Evolutionary conservation across 805 yeast species (phyloP).

Genomic region (Cyberlindnera xishuangbannaensis): DNA sequence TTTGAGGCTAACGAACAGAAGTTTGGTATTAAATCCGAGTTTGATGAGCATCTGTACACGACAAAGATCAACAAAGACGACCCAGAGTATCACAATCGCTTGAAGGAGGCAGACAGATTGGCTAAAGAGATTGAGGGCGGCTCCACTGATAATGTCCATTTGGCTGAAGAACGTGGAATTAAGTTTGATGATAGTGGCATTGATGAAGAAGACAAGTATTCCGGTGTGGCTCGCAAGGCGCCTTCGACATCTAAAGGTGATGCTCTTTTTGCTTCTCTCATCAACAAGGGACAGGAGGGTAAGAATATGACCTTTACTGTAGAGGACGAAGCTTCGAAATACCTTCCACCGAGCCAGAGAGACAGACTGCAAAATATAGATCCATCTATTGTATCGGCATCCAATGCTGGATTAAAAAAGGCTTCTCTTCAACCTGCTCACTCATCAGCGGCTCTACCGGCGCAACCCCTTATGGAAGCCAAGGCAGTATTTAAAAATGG

Average conservation of each 20-base stretch:
- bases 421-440: neutral
- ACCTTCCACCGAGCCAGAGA: conserved; percentile 54
- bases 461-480: too few species aligned
- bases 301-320: conserved; percentile 43
- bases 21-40: conserved; percentile 82
- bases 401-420: conserved; percentile 17
- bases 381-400: conserved; percentile 60
- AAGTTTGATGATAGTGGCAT: conserved; percentile 73
- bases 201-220: conserved; percentile 95
- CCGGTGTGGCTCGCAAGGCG: conserved; percentile 56
- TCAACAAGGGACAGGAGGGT: conserved; percentile 18
- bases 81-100: conserved; percentile 64
- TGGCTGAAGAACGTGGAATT: conserved; percentile 89
- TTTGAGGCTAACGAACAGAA: conserved; percentile 84
- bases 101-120: conserved; percentile 65
- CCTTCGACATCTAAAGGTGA: conserved; percentile 17
- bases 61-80: conserved; percentile 64
- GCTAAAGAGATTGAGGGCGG: conserved; percentile 79
- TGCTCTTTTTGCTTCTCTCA: conserved; percentile 24
- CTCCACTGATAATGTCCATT: conserved; percentile 62
- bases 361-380: conserved; percentile 42
- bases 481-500: conserved; percentile 11
- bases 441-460: too few species aligned
- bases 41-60: conserved; percentile 81
- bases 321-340: conserved; percentile 24